Conservation (phyloP, 139 green algal genomes). For the Desmodesmus armatus region DNA sequence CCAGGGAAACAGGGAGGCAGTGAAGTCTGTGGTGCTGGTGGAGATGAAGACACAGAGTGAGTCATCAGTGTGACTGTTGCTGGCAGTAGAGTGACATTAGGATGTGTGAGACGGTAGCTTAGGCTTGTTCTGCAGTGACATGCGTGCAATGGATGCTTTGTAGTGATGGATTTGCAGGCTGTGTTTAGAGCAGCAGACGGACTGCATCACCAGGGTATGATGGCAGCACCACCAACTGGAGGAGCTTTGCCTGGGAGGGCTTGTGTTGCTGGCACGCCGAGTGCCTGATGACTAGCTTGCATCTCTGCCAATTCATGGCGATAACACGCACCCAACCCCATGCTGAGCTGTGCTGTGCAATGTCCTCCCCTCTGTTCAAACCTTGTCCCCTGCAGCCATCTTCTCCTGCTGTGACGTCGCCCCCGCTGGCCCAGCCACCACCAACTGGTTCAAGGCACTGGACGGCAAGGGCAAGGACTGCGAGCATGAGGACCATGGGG, state of each 20-base stretch:
- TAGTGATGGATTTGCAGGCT: background rate
- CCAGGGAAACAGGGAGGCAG: background rate
- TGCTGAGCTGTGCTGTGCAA: background rate
- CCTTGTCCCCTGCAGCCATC: background rate
- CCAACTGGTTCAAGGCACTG: slow-evolving; percentile 18
- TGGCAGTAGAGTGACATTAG: too few relatives aligned
- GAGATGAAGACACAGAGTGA: slow-evolving; percentile 15
- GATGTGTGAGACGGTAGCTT: too few relatives aligned
- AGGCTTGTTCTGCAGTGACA: background rate
- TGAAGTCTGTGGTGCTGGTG: slow-evolving; percentile 2
- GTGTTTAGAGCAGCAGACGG: background rate
- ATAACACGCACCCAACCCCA: background rate
- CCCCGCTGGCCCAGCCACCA: background rate
- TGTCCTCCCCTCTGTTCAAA: background rate
- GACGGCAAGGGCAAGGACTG: slow-evolving; percentile 19
- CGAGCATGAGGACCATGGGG: background rate
- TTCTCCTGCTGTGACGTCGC: slow-evolving; percentile 29
- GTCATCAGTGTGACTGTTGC: background rate
- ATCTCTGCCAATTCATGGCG: background rate
- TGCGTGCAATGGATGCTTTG: background rate
- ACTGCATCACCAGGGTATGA: background rate
- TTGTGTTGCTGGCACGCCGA: background rate
- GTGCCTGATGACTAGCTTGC: background rate
- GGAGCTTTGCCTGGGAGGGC: background rate
- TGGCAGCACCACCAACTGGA: background rate